Evolutionary conservation across 257 asterid species (phyloP).

Genomic region (Nicotiana sylvestris): DNA sequence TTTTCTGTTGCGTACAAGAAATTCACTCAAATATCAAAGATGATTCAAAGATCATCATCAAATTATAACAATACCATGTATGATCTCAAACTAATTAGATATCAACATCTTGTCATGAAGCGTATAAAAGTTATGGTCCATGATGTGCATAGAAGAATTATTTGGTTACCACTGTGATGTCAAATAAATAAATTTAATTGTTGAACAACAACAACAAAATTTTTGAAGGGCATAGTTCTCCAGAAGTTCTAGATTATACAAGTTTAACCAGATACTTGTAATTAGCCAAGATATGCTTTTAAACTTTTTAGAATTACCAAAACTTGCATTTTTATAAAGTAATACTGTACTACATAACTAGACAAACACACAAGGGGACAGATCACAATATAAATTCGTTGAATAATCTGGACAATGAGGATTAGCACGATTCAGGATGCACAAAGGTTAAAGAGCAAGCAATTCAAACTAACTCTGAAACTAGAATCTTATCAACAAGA

Average conservation of each 20-base stretch:
- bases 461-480: too few species aligned
- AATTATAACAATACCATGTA: not conserved
- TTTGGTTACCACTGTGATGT: not conserved
- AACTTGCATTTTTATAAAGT: not conserved
- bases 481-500: not conserved
- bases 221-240: not conserved
- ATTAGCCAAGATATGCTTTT: not conserved
- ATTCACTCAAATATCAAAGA: not conserved
- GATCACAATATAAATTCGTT: not conserved
- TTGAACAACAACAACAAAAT: not conserved
- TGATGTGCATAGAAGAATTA: not conserved
- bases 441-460: not conserved
- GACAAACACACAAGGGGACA: not conserved
- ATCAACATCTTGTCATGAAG: not conserved
- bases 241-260: not conserved
- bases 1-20: not conserved
- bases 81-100: not conserved
- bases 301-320: too few species aligned
- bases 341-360: not conserved
- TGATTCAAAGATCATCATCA: not conserved
- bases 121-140: not conserved
- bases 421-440: not conserved
- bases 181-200: not conserved
- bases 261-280: not conserved
- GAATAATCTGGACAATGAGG: not conserved